These are phyloP conservation scores for Wallacemonas collosoma DNA, from an alignment of 208 protist species.

Conservation along the genomic window DNA sequence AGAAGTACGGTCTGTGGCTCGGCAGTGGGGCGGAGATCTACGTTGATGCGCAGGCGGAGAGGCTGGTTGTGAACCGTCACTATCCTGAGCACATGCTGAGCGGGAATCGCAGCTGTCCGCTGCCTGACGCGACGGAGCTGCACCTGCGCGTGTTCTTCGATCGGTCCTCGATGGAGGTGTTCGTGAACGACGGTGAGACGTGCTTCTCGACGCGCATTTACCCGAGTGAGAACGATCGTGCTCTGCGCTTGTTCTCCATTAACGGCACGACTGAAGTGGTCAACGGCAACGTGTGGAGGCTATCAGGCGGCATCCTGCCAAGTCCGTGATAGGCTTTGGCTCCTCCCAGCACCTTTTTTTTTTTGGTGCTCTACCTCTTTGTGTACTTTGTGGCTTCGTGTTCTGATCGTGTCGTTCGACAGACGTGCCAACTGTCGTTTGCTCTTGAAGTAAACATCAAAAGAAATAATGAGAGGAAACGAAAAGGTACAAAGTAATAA, in stretches of 20 bases:
- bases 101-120: slow-evolving; percentile 49
- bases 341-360: no score
- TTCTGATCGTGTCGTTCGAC: no score
- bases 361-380: no score
- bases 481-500: no score
- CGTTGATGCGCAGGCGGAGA: slow-evolving; percentile 48
- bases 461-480: no score
- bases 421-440: no score
- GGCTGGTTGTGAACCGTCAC: slow-evolving; percentile 57
- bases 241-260: slow-evolving; percentile 42
- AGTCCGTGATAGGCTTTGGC: no score
- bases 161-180: slow-evolving; percentile 59
- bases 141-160: slow-evolving; percentile 54
- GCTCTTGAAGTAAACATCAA: no score
- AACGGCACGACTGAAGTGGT: slow-evolving; percentile 39
- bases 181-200: slow-evolving; percentile 48
- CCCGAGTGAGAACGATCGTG: slow-evolving; percentile 34
- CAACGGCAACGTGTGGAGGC: slow-evolving; percentile 36
- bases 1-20: slow-evolving; percentile 65
- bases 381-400: no score
- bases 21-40: slow-evolving; percentile 48
- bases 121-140: slow-evolving; percentile 35
- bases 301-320: slow-evolving; percentile 1
- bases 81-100: slow-evolving; percentile 60
- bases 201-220: slow-evolving; percentile 51